Percentiles rank a stretch among this genome's conserved stretches.
Evolutionary conservation across 352 stramenopile species (phyloP).

Genomic region (Globisporangium nagaii): DNA sequence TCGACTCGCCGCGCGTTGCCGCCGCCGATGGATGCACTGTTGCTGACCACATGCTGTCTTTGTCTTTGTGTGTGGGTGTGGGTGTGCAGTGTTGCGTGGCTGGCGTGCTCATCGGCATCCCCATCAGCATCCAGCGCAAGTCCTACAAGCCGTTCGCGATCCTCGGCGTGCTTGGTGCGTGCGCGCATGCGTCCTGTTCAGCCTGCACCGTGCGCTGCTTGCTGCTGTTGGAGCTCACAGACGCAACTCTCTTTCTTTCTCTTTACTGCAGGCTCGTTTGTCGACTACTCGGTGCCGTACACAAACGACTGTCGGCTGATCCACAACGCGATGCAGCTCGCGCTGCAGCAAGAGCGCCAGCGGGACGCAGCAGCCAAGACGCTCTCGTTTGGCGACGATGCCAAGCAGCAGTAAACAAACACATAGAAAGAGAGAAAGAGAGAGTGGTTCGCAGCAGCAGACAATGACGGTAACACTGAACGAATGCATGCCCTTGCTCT

Average conservation of each 20-base stretch:
- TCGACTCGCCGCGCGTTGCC: too few species aligned
- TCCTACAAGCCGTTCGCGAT: constrained; percentile 77
- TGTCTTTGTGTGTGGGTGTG: background rate
- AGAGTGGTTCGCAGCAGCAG: background rate
- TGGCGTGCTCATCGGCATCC: constrained; percentile 76
- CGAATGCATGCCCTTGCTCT: too few species aligned
- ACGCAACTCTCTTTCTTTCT: background rate
- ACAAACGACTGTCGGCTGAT: constrained; percentile 76
- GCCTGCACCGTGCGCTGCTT: too few species aligned
- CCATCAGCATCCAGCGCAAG: constrained; percentile 78
- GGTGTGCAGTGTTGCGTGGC: constrained; percentile 58
- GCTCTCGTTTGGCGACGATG: constrained; percentile 7
- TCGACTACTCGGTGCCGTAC: constrained; percentile 84
- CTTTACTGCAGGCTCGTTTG: constrained; percentile 53
- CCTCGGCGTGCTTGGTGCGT: constrained; percentile 64
- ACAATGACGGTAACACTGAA: too few species aligned
- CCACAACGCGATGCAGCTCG: constrained; percentile 70
- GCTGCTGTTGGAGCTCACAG: background rate
- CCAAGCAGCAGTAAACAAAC: background rate
- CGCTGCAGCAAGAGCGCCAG: constrained; percentile 57
- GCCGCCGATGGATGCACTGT: background rate
- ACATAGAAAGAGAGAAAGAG: background rate
- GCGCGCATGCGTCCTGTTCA: background rate
- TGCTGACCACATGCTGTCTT: background rate
- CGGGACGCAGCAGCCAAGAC: constrained; percentile 17